These are phyloP conservation scores for Capsicum pubescens DNA, from an alignment of 257 asterid genomes.

Conservation along the genomic window DNA sequence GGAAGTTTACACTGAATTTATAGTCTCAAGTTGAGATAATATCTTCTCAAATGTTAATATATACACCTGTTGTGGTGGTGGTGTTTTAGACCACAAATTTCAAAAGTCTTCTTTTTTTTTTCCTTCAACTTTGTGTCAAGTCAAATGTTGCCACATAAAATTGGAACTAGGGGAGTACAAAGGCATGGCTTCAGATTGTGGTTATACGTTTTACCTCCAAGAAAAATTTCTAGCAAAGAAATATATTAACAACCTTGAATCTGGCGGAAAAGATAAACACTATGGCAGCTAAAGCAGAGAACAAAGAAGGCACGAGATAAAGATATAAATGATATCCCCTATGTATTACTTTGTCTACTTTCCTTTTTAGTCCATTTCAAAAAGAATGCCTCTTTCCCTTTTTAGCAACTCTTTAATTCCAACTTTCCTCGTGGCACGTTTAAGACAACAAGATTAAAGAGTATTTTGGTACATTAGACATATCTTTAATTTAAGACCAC, in stretches of 20 bases:
- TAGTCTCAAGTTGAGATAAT: not conserved
- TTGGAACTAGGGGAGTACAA: not conserved
- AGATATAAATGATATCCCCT: not conserved
- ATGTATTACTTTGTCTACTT: too few relatives aligned
- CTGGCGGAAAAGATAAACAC: not conserved
- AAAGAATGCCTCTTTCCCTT: too few relatives aligned
- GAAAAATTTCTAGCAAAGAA: not conserved
- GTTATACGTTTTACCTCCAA: not conserved
- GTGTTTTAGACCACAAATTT: too few relatives aligned
- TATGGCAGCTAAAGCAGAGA: not conserved
- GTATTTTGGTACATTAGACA: too few relatives aligned
- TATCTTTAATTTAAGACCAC: too few relatives aligned
- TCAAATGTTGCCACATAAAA: not conserved
- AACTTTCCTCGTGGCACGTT: too few relatives aligned
- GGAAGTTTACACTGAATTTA: not conserved
- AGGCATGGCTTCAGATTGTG: not conserved
- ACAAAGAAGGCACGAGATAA: not conserved
- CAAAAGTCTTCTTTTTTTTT: too few relatives aligned
- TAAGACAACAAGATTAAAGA: too few relatives aligned
- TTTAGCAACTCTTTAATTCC: too few relatives aligned
- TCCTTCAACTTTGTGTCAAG: too few relatives aligned
- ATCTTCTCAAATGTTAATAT: not conserved
- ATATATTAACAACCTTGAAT: not conserved
- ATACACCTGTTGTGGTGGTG: not conserved
- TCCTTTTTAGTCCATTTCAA: too few relatives aligned